Evolutionary conservation across 768 basidiomycete species (phyloP).

Genomic region (Kwoniella pini): DNA sequence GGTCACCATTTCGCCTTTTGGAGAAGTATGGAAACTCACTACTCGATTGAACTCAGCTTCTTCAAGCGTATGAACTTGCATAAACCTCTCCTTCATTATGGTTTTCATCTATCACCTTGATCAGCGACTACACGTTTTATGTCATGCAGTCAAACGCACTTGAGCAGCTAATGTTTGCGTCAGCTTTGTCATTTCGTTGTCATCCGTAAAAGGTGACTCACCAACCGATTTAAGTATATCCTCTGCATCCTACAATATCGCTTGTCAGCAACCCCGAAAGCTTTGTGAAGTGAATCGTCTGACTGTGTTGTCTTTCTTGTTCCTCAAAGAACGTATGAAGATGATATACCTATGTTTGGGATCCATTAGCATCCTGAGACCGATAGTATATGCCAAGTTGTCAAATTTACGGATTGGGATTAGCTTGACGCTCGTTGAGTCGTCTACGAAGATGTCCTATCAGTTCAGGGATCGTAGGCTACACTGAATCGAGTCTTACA

Average conservation of each 20-base stretch:
- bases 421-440: conserved; percentile 46
- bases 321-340: conserved; percentile 39
- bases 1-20: background rate
- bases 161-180: conserved; percentile 23
- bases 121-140: background rate
- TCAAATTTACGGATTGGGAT: conserved; percentile 42
- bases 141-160: conserved; percentile 7
- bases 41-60: conserved; percentile 50
- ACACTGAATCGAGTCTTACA: conserved; percentile 23
- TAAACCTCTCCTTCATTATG: conserved; percentile 49
- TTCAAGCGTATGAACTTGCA: conserved; percentile 49
- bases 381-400: background rate
- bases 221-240: conserved; percentile 47
- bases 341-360: conserved; percentile 31
- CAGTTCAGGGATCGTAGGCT: too few species aligned
- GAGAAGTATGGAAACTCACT: conserved; percentile 20
- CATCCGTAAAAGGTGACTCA: conserved; percentile 17
- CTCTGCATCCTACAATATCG: conserved; percentile 41
- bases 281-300: background rate
- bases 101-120: conserved; percentile 43
- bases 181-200: background rate
- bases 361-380: conserved; percentile 6
- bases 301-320: conserved; percentile 35
- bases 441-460: conserved; percentile 23
- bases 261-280: background rate